A percentile compares a stretch with the other conserved stretches of the same genome.
phyloP scores from a whole-genome alignment of 345 rosid species.

The Balakata baccata region DNA sequence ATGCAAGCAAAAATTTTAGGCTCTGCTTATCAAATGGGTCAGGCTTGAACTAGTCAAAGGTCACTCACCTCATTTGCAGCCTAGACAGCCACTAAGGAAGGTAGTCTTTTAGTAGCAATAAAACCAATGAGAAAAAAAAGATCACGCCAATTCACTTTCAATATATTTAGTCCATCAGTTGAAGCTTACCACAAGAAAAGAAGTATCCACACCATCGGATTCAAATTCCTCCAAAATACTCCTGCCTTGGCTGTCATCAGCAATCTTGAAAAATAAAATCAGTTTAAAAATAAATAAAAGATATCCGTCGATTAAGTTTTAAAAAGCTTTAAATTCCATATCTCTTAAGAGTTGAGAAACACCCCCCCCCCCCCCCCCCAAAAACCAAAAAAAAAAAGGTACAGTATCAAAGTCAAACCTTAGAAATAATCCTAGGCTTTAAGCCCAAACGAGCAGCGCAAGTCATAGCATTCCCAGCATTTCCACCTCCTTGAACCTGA shows the following conservation, averaged over 20 bases:
- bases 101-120: neutral
- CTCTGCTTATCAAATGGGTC: neutral
- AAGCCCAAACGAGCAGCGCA: conserved; percentile 47
- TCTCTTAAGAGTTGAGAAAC: neutral
- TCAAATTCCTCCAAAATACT: conserved; percentile 34
- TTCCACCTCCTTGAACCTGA: conserved; percentile 48
- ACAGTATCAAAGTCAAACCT: conserved; percentile 21
- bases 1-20: neutral
- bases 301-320: neutral
- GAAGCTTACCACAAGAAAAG: conserved; percentile 36
- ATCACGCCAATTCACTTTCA: conserved; percentile 1
- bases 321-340: neutral
- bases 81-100: neutral
- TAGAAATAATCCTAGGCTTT: conserved; percentile 38
- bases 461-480: conserved; percentile 44
- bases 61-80: neutral
- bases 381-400: neutral
- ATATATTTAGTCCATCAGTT: neutral
- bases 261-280: conserved; percentile 23
- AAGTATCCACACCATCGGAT: conserved; percentile 39
- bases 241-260: conserved; percentile 37
- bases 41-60: neutral
- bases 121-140: neutral
- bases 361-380: too few relatives aligned
- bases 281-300: neutral